A percentile compares a stretch with the other conserved stretches of the same genome.
Conservation (phyloP, 768 basidiomycete species). For the Psilocybe subaeruginosa region DNA sequence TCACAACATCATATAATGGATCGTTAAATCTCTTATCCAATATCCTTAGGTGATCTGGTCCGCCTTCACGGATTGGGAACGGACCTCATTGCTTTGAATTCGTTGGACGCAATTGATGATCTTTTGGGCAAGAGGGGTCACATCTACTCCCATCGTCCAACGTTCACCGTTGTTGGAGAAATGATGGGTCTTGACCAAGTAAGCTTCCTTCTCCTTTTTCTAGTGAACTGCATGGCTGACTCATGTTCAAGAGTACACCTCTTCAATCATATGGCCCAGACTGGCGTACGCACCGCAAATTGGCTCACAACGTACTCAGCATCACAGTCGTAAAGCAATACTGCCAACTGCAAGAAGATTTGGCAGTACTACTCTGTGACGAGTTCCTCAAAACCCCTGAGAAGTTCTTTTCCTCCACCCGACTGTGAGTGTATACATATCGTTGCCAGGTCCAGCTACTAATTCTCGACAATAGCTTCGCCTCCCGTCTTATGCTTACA, state of each 20-base stretch:
- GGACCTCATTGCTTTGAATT: conserved; percentile 9
- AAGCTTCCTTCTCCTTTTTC: background rate
- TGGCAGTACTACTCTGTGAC: conserved; percentile 4
- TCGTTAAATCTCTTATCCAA: background rate
- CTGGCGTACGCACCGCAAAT: conserved; percentile 11
- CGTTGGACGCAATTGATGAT: conserved; percentile 11
- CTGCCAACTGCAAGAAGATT: conserved; percentile 2
- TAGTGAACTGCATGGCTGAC: background rate
- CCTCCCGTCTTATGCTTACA: conserved; percentile 5
- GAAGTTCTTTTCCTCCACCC: conserved; percentile 3
- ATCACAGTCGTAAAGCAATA: conserved; percentile 7
- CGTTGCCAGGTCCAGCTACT: background rate
- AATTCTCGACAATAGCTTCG: background rate
- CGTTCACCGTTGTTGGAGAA: conserved; percentile 13
- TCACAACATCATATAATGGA: background rate
- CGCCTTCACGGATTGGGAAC: conserved; percentile 14
- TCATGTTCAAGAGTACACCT: conserved; percentile 6
- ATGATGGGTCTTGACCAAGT: conserved; percentile 16
- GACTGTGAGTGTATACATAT: conserved; percentile 1
- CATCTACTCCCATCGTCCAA: conserved; percentile 11
- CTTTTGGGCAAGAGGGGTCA: conserved; percentile 9
- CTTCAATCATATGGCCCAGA: conserved; percentile 11
- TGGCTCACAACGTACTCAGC: conserved; percentile 11
- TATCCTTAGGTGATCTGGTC: conserved; percentile 8
- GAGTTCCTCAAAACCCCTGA: conserved; percentile 2